Conservation (phyloP, 257 asterid species). For the Solanum sejunctum region DNA sequence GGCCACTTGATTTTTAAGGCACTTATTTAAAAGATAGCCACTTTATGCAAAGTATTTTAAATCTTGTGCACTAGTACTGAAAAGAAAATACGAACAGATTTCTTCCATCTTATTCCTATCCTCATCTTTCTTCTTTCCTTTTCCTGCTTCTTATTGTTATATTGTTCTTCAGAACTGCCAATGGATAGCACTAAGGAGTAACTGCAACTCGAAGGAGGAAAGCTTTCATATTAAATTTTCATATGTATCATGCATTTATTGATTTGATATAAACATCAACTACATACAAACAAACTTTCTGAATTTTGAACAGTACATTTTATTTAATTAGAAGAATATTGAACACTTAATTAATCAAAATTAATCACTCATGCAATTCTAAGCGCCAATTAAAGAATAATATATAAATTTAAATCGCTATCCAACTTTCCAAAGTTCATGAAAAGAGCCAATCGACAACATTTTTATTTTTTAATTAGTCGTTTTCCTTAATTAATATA, state of each 20-base stretch:
- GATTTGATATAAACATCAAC: neutral
- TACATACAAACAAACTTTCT: fast-evolving
- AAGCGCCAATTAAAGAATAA: neutral
- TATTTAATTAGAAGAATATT: neutral
- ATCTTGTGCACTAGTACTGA: neutral
- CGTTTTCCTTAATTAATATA: neutral
- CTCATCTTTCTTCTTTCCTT: neutral
- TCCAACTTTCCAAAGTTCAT: neutral
- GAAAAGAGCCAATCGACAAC: neutral
- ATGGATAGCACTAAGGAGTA: neutral
- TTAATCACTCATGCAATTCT: neutral
- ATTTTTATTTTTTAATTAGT: neutral
- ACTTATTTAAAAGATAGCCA: neutral
- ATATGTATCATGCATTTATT: neutral
- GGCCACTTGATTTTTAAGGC: neutral
- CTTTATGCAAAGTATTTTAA: neutral
- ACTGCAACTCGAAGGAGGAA: neutral
- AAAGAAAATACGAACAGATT: neutral
- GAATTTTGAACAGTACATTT: neutral
- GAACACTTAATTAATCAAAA: neutral
- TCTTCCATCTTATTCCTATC: neutral
- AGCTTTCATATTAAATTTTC: neutral
- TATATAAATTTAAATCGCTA: neutral
- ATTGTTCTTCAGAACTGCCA: neutral
- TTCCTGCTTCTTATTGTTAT: neutral